Evolutionary conservation across 148 eudicot genomes (phyloP).

Genomic region (Camellia granthamiana): DNA sequence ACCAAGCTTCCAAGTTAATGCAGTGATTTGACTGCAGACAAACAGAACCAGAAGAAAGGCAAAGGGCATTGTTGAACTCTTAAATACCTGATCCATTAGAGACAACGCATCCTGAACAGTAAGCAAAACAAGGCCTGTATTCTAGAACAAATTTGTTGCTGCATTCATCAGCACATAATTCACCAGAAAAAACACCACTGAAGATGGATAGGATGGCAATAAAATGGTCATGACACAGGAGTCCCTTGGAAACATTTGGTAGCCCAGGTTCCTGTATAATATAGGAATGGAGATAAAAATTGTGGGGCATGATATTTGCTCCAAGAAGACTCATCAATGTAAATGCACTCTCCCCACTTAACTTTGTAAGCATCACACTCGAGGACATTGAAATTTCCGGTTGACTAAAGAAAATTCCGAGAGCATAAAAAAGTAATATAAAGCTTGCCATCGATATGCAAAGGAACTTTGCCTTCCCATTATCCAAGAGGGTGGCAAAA

Average conservation of each 20-base stretch:
- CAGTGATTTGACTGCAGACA: constrained; percentile 71
- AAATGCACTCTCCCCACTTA: constrained; percentile 83
- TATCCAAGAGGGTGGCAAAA: constrained; percentile 60
- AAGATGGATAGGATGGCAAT: constrained; percentile 60
- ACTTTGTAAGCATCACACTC: constrained; percentile 51
- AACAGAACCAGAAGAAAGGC: constrained; percentile 53
- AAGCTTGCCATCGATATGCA: constrained; percentile 52
- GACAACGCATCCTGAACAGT: constrained; percentile 79
- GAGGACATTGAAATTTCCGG: constrained; percentile 56
- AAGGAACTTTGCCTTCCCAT: constrained; percentile 50
- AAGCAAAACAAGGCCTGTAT: constrained; percentile 68
- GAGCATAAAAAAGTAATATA: constrained; percentile 44
- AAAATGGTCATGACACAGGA: constrained; percentile 62
- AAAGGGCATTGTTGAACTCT: constrained; percentile 52
- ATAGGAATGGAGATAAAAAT: constrained; percentile 91
- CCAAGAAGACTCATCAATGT: constrained; percentile 94
- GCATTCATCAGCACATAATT: constrained; percentile 67
- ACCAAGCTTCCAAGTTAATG: constrained; percentile 68
- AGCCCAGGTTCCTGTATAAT: constrained; percentile 66
- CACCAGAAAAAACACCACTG: constrained; percentile 82
- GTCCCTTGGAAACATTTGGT: constrained; percentile 39
- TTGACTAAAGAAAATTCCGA: constrained; percentile 65
- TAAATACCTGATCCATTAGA: constrained; percentile 75
- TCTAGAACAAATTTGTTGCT: constrained; percentile 70
- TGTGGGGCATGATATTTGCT: constrained; percentile 88